Evolutionary conservation across 805 yeast species (phyloP).

Genomic region (Kluyveromyces lactis): DNA sequence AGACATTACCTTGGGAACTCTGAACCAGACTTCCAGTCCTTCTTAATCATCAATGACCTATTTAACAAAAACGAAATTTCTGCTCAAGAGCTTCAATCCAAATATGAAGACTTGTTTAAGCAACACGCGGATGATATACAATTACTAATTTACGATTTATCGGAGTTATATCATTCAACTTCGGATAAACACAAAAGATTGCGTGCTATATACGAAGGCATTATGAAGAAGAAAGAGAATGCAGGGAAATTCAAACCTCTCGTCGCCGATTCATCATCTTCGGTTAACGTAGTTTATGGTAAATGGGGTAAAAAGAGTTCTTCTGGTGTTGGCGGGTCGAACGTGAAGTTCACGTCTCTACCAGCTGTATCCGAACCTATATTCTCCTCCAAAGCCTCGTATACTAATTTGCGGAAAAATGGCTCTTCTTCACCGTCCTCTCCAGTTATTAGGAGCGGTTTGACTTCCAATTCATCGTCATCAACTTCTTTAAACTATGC

Average conservation of each 20-base stretch:
- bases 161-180: constrained; percentile 45
- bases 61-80: constrained; percentile 40
- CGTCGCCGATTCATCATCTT: constrained; percentile 8
- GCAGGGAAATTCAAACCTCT: constrained; percentile 20
- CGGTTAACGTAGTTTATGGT: constrained; percentile 17
- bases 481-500: constrained; percentile 3
- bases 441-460: not conserved
- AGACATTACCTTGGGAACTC: constrained; percentile 64
- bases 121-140: constrained; percentile 41
- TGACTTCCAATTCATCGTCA: constrained; percentile 1
- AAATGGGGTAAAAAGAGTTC: constrained; percentile 33
- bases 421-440: not conserved
- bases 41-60: constrained; percentile 39
- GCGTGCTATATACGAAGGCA: constrained; percentile 23
- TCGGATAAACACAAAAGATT: constrained; percentile 38
- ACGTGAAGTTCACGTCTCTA: constrained; percentile 3
- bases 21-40: constrained; percentile 37
- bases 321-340: not conserved
- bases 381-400: not conserved
- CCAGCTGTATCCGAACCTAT: constrained; percentile 4
- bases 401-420: not conserved
- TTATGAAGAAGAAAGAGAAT: constrained; percentile 15
- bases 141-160: constrained; percentile 50
- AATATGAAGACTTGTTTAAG: constrained; percentile 43
- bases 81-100: constrained; percentile 39